Percentiles rank a stretch among this genome's conserved stretches.
Evolutionary conservation across 2,329 filamentous ascomycete genomes (phyloP).

Genomic region (Teratosphaeria pseudoeucalypti): DNA sequence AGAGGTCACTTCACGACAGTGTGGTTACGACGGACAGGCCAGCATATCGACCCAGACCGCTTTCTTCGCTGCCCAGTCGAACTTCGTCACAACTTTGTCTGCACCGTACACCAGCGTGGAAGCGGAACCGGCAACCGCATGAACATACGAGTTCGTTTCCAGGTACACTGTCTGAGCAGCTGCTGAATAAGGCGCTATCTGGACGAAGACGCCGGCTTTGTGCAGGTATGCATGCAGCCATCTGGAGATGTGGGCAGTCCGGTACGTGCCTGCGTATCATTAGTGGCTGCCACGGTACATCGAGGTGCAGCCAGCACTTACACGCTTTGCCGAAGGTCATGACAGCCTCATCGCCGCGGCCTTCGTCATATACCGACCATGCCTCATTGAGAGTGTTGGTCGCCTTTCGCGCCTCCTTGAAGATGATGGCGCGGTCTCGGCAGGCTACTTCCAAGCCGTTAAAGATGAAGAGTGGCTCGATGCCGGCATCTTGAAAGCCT

Average conservation of each 20-base stretch:
- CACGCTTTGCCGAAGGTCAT: constrained; percentile 75
- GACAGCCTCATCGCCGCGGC: constrained; percentile 71
- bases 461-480: constrained; percentile 83
- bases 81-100: constrained; percentile 57
- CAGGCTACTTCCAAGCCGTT: constrained; percentile 52
- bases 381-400: constrained; percentile 42
- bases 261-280: constrained; percentile 52
- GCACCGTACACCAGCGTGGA: constrained; percentile 81
- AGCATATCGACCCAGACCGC: constrained; percentile 53
- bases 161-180: constrained; percentile 75
- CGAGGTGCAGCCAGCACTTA: constrained; percentile 29
- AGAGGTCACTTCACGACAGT: neutral
- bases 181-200: constrained; percentile 79
- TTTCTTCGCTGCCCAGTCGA: constrained; percentile 58
- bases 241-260: constrained; percentile 61
- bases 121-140: constrained; percentile 72
- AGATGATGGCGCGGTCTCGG: constrained; percentile 16
- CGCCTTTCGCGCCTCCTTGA: constrained; percentile 16
- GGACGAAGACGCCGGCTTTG: constrained; percentile 59
- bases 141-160: constrained; percentile 56
- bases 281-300: neutral
- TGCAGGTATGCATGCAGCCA: constrained; percentile 66
- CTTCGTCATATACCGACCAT: constrained; percentile 77
- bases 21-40: constrained; percentile 29
- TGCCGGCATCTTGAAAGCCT: constrained; percentile 53